These are phyloP conservation scores for Neofusicoccum ribis DNA, from an alignment of 2,329 filamentous ascomycete genomes.

Conservation along the genomic window DNA sequence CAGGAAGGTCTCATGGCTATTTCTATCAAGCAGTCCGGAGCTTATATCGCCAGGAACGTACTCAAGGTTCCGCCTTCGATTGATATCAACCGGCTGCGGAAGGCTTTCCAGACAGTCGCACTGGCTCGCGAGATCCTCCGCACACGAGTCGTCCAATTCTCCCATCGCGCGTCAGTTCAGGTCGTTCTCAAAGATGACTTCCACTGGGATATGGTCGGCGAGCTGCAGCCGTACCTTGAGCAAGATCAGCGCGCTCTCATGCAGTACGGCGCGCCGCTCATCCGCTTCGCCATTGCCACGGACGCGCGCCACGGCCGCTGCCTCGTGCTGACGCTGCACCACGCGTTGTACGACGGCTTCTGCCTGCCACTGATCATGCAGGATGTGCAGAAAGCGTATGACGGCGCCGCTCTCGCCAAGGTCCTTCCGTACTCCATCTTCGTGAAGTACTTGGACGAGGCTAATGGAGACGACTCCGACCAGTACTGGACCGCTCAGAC, in stretches of 20 bases:
- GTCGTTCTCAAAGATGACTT: conserved; percentile 30
- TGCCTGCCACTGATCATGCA: conserved; percentile 33
- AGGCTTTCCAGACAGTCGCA: conserved; percentile 50
- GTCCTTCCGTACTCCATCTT: conserved; percentile 33
- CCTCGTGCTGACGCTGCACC: conserved; percentile 40
- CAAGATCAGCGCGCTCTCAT: conserved; percentile 31
- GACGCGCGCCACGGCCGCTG: conserved; percentile 25
- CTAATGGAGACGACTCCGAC: conserved; percentile 25
- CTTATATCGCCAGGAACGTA: conserved; percentile 47
- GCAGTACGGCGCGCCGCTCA: conserved; percentile 30
- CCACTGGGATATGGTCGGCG: conserved; percentile 19
- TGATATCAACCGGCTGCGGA: conserved; percentile 40
- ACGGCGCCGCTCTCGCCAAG: background rate
- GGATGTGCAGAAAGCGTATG: conserved; percentile 33
- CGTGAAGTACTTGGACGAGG: conserved; percentile 33
- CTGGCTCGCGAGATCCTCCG: conserved; percentile 48
- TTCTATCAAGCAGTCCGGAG: conserved; percentile 52
- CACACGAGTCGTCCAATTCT: conserved; percentile 42
- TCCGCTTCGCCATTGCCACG: conserved; percentile 27
- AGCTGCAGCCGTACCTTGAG: conserved; percentile 27
- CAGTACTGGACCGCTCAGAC: conserved; percentile 38
- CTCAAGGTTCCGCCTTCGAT: conserved; percentile 26
- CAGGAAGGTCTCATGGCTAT: conserved; percentile 59
- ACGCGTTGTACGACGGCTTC: conserved; percentile 41
- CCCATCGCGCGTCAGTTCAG: conserved; percentile 33